Conservation (phyloP, 331 rosid species). For the Malus hybrid region DNA sequence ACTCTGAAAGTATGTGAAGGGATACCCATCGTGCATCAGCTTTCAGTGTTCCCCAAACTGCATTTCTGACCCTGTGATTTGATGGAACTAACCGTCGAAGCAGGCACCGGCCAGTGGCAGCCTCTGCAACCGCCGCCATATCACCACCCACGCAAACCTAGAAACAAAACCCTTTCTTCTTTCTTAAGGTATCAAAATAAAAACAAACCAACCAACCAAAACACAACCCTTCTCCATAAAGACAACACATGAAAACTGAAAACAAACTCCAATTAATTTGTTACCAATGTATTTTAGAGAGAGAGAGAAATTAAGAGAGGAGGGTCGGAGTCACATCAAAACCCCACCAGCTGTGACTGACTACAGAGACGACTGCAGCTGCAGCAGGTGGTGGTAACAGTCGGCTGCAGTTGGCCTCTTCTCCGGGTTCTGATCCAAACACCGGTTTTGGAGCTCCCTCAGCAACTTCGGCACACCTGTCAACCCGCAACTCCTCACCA, state of each 20-base stretch:
- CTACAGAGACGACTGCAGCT: slow-evolving; percentile 66
- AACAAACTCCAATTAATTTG: background rate
- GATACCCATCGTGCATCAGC: background rate
- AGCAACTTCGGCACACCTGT: slow-evolving; percentile 67
- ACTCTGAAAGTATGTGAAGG: background rate
- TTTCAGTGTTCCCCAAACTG: background rate
- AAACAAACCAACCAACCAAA: background rate
- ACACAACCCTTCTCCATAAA: background rate
- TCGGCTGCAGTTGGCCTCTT: slow-evolving; percentile 92
- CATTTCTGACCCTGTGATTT: slow-evolving; percentile 14
- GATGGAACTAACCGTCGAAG: slow-evolving; percentile 22
- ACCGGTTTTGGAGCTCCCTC: slow-evolving; percentile 67
- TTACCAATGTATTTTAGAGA: background rate
- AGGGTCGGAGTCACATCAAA: slow-evolving; percentile 55
- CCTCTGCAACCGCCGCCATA: slow-evolving; percentile 49
- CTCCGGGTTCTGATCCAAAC: slow-evolving; percentile 88
- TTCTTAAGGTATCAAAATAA: slow-evolving; percentile 15
- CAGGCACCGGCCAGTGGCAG: background rate
- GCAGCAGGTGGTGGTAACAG: slow-evolving; percentile 93
- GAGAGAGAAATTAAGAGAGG: background rate
- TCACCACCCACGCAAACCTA: background rate
- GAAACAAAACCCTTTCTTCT: background rate
- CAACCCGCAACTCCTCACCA: slow-evolving; percentile 65
- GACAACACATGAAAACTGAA: background rate
- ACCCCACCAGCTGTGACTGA: slow-evolving; percentile 29